phyloP scores from a whole-genome alignment of 192 early-diverging fungal genomes.

The Entomortierella parvispora region DNA sequence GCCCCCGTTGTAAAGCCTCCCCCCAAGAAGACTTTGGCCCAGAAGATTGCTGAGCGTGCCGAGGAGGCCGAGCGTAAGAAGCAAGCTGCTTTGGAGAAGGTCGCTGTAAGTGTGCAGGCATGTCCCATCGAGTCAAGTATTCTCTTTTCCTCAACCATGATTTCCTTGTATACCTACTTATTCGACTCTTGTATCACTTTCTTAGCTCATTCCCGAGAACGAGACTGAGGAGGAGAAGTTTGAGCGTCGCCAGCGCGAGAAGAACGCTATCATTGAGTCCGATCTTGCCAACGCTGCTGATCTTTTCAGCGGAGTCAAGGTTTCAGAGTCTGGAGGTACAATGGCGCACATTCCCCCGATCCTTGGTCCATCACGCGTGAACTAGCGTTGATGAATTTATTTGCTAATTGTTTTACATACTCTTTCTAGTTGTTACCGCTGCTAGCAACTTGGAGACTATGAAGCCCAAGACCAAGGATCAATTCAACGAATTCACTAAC shows the following conservation, averaged over 20 bases:
- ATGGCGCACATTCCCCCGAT: no score
- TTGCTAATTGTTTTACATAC: background rate
- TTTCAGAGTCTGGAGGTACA: conserved; percentile 57
- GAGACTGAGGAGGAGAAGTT: conserved; percentile 65
- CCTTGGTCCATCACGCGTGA: no score
- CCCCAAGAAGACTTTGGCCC: conserved; percentile 55
- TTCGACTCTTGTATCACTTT: no score
- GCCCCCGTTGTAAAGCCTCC: conserved; percentile 38
- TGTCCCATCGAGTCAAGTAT: background rate
- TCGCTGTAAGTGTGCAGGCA: conserved; percentile 19
- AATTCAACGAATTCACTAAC: conserved; percentile 72
- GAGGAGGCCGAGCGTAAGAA: conserved; percentile 61
- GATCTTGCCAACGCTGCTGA: conserved; percentile 71
- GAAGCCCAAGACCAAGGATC: conserved; percentile 72
- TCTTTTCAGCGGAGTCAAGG: conserved; percentile 70
- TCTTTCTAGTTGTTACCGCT: conserved; percentile 25
- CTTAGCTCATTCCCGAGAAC: conserved; percentile 43
- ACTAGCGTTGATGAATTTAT: no score
- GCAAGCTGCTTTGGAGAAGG: conserved; percentile 46
- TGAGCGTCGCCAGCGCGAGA: conserved; percentile 64
- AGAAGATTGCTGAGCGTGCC: conserved; percentile 72
- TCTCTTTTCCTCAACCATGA: background rate
- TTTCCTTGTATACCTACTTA: no score
- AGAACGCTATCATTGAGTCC: conserved; percentile 66
- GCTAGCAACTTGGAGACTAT: conserved; percentile 53